phyloP scores from a whole-genome alignment of 2,329 filamentous ascomycete genomes.

The Coleophoma crateriformis region DNA sequence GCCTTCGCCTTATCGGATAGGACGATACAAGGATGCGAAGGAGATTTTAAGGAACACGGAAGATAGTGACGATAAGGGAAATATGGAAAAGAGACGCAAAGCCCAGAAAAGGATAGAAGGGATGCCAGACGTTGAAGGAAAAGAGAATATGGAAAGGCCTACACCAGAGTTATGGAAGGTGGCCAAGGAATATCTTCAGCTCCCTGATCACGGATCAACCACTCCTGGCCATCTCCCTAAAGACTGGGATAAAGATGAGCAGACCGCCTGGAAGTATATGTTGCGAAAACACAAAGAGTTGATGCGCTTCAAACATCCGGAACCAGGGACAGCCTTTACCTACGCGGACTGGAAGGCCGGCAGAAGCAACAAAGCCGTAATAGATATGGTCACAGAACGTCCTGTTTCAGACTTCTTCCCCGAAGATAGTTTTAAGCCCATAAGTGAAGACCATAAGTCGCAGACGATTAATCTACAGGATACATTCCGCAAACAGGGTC shows the following conservation, averaged over 20 bases:
- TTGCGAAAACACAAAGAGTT: not conserved
- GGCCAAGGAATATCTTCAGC: conserved; percentile 1
- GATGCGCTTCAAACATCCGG: not conserved
- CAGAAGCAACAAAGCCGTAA: not conserved
- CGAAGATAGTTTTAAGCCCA: too few species aligned
- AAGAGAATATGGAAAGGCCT: not conserved
- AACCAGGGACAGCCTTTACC: not conserved
- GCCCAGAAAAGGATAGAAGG: not conserved
- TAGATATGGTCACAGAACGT: not conserved
- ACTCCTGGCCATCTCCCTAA: not conserved
- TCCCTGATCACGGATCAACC: not conserved
- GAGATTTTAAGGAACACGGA: not conserved
- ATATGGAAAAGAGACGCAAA: not conserved
- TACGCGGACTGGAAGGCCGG: conserved; percentile 4
- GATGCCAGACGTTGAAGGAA: not conserved
- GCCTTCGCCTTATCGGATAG: not conserved
- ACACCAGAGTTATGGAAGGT: not conserved
- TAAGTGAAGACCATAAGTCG: not conserved
- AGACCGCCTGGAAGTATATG: not conserved
- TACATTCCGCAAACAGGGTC: conserved; percentile 20
- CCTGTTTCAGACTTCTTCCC: too few species aligned
- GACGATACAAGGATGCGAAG: not conserved
- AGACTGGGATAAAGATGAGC: not conserved
- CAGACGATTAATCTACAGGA: not conserved
- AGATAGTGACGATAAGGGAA: not conserved